These are phyloP conservation scores for Garcia nutans DNA, from an alignment of 345 rosid genomes.

Conservation along the genomic window DNA sequence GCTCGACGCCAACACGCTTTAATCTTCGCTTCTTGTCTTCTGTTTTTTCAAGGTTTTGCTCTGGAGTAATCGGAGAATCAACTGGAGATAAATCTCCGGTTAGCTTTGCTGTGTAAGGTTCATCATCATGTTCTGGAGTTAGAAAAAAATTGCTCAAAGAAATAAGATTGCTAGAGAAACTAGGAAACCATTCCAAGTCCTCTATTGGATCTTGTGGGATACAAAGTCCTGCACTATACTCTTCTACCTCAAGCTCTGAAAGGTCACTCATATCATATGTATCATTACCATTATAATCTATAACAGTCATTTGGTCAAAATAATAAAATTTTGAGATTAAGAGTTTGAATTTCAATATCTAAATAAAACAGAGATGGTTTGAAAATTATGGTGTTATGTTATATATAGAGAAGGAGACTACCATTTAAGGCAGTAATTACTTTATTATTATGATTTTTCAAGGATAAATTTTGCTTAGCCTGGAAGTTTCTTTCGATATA, in stretches of 20 bases:
- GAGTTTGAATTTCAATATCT: no score
- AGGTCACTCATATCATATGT: background rate
- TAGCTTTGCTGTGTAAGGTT: no score
- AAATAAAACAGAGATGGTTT: no score
- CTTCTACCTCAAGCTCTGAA: background rate
- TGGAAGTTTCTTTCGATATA: background rate
- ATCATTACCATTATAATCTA: background rate
- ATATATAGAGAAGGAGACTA: background rate
- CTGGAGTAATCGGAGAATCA: no score
- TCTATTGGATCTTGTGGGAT: conserved; percentile 6
- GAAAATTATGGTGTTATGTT: no score
- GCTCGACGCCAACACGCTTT: background rate
- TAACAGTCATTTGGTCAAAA: background rate
- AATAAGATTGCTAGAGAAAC: background rate
- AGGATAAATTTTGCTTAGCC: background rate
- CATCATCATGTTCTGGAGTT: background rate
- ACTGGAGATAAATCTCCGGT: no score
- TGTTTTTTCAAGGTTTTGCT: background rate
- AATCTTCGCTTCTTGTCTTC: background rate
- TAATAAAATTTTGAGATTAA: no score
- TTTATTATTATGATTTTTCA: no score
- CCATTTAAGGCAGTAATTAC: background rate
- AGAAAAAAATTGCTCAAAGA: background rate
- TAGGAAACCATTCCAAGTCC: background rate
- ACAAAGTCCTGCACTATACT: background rate